A percentile compares a stretch with the other conserved stretches of the same genome.
These are phyloP conservation scores for Neurospora sp. DNA, from an alignment of 495 filamentous ascomycete species.

Conservation along the genomic window DNA sequence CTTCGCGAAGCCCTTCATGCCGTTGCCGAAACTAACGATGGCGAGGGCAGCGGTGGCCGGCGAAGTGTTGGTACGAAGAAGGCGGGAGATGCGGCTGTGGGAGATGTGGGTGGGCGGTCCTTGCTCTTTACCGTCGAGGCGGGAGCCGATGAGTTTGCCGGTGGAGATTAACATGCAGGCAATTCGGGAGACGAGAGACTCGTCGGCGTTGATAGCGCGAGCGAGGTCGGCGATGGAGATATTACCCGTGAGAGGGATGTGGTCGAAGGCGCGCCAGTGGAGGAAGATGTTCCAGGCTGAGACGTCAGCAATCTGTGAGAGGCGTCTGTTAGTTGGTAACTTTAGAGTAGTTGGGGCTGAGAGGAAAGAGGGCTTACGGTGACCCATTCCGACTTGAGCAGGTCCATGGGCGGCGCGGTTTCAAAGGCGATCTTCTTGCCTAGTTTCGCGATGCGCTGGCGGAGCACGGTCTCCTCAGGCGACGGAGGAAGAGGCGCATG, in stretches of 20 bases:
- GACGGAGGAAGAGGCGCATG: not conserved
- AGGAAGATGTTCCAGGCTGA: slow-evolving; percentile 20
- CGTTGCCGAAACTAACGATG: slow-evolving; percentile 18
- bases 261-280: slow-evolving; percentile 23
- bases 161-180: slow-evolving; percentile 12
- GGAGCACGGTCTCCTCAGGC: not conserved
- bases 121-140: not conserved
- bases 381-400: slow-evolving; percentile 17
- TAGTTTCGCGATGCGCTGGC: slow-evolving; percentile 8
- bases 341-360: not conserved
- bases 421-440: slow-evolving; percentile 17
- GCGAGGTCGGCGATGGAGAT: slow-evolving; percentile 20
- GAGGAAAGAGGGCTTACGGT: slow-evolving; percentile 4
- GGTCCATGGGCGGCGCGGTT: slow-evolving; percentile 8
- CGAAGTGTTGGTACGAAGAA: slow-evolving; percentile 3
- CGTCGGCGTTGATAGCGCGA: slow-evolving; percentile 12
- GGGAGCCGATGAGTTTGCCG: slow-evolving; percentile 5
- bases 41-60: slow-evolving; percentile 6
- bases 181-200: slow-evolving; percentile 17
- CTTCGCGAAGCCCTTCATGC: slow-evolving; percentile 13
- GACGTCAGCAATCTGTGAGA: slow-evolving; percentile 10
- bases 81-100: slow-evolving; percentile 17
- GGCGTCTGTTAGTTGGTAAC: not conserved
- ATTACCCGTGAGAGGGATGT: slow-evolving; percentile 17
- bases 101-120: slow-evolving; percentile 4